phyloP scores from a whole-genome alignment of 495 filamentous ascomycete genomes.

The Penicillium mononematosum region DNA sequence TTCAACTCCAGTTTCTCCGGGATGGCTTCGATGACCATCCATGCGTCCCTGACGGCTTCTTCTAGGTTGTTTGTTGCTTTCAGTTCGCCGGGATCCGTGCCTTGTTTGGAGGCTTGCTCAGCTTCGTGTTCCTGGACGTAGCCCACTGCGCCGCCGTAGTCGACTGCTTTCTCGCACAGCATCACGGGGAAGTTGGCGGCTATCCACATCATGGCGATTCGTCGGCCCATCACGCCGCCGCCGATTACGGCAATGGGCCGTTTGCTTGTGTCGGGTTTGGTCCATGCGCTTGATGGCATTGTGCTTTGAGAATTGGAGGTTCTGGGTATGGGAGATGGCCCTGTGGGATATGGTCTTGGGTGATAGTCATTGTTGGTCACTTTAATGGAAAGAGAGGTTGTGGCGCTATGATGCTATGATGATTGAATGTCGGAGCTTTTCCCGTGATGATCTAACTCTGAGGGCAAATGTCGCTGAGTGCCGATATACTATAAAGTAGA shows the following conservation, averaged over 20 bases:
- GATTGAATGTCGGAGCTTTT: conserved; percentile 10
- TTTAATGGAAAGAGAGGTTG: neutral
- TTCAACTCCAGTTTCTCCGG: conserved; percentile 24
- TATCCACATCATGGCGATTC: conserved; percentile 35
- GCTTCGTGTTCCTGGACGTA: conserved; percentile 35
- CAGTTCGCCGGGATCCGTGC: conserved; percentile 28
- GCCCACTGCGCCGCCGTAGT: conserved; percentile 23
- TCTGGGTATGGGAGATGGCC: neutral
- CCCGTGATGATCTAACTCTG: conserved; percentile 19
- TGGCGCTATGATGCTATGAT: conserved; percentile 8
- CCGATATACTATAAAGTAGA: no score
- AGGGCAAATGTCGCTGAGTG: conserved; percentile 14
- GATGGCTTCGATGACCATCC: conserved; percentile 29
- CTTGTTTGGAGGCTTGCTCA: conserved; percentile 32
- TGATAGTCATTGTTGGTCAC: neutral
- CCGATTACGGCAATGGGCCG: conserved; percentile 43
- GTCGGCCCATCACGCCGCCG: conserved; percentile 43
- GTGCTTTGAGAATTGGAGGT: neutral
- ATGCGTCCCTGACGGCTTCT: conserved; percentile 44
- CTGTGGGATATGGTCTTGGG: neutral
- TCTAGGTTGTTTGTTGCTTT: conserved; percentile 30
- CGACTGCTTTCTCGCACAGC: conserved; percentile 33
- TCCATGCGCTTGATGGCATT: conserved; percentile 21
- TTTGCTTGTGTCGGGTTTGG: conserved; percentile 23
- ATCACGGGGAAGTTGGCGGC: conserved; percentile 34